Evolutionary conservation across 495 filamentous ascomycete species (phyloP).

Genomic region (Immersiella caudata): DNA sequence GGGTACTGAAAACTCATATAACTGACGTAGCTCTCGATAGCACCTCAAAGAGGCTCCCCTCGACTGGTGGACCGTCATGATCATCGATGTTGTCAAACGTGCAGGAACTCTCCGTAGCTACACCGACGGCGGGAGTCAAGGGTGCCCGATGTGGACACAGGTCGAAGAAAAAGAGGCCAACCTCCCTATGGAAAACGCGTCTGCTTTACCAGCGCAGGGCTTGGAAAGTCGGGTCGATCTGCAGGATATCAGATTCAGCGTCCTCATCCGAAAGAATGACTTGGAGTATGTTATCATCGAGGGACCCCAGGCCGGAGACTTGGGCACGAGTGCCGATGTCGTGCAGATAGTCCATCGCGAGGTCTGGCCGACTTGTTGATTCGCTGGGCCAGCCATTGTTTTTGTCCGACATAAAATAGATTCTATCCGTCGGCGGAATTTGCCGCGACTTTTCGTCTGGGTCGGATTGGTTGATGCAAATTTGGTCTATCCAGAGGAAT

Average conservation of each 20-base stretch:
- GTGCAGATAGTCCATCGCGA: neutral
- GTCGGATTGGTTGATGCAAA: neutral
- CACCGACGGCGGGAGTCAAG: too few relatives aligned
- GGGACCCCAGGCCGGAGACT: neutral
- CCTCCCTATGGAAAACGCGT: too few relatives aligned
- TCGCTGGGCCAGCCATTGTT: neutral
- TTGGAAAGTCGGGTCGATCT: neutral
- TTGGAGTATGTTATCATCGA: neutral
- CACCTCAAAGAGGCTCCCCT: too few relatives aligned
- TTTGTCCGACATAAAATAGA: neutral
- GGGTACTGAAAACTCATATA: too few relatives aligned
- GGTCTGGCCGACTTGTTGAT: neutral
- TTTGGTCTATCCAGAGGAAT: neutral
- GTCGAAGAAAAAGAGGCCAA: too few relatives aligned
- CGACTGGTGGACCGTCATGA: too few relatives aligned
- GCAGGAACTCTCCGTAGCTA: too few relatives aligned
- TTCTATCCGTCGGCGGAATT: neutral
- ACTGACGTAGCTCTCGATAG: too few relatives aligned
- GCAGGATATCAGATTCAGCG: neutral
- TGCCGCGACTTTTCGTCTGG: neutral
- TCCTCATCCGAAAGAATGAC: neutral
- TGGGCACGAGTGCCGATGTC: neutral
- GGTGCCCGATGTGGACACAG: too few relatives aligned
- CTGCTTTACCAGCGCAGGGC: too few relatives aligned
- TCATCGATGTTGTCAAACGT: too few relatives aligned